These are phyloP conservation scores for Phoenix roebelenii DNA, from an alignment of 176 grass and related monocot species.

Conservation along the genomic window DNA sequence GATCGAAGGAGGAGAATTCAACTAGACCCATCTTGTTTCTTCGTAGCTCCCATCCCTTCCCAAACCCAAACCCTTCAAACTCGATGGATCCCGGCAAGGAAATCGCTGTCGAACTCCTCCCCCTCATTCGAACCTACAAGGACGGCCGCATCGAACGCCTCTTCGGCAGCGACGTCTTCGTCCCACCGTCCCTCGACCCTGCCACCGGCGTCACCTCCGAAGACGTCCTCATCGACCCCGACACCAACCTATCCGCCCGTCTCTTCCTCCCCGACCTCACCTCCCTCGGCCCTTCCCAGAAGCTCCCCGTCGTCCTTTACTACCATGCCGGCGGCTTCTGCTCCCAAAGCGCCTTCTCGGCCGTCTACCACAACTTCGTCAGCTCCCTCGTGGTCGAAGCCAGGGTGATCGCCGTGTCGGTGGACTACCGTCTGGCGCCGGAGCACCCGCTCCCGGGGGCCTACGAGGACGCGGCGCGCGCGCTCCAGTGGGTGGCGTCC, in stretches of 20 bases:
- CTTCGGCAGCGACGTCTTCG: conserved; percentile 12
- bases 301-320: conserved; percentile 31
- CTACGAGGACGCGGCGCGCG: conserved; percentile 43
- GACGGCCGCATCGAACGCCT: conserved; percentile 4
- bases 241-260: conserved; percentile 24
- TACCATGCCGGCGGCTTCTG: conserved; percentile 48
- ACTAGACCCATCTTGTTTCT: no score
- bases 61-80: no score
- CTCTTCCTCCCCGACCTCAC: neutral
- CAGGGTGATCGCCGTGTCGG: conserved; percentile 17
- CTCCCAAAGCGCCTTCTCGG: conserved; percentile 10
- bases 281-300: neutral
- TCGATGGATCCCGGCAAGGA: no score
- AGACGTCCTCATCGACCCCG: conserved; percentile 27
- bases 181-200: conserved; percentile 1
- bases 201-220: conserved; percentile 29
- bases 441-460: conserved; percentile 22
- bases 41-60: no score
- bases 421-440: conserved; percentile 40
- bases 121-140: no score
- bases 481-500: conserved; percentile 24
- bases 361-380: conserved; percentile 13
- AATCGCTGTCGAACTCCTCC: no score
- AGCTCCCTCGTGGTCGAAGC: no score
- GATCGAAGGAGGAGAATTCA: no score